These are phyloP conservation scores for Scedosporium dehoogii DNA, from an alignment of 2,329 filamentous ascomycete species.

Conservation along the genomic window DNA sequence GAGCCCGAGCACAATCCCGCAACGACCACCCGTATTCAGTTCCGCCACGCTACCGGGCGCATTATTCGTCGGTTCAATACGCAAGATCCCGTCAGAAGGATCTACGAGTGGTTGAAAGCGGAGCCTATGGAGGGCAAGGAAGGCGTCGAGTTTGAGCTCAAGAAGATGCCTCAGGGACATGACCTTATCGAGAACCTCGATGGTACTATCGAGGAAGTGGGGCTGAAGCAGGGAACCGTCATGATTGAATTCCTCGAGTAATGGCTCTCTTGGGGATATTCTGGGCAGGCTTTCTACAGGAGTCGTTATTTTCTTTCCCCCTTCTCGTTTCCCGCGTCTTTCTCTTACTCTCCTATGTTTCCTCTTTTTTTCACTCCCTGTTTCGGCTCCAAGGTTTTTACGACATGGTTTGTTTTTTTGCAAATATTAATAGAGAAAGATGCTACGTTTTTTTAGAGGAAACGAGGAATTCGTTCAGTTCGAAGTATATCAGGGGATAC, in stretches of 20 bases:
- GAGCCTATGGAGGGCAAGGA: constrained; percentile 72
- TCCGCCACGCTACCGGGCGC: constrained; percentile 74
- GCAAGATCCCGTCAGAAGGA: constrained; percentile 64
- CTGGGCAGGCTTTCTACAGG: neutral
- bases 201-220: constrained; percentile 66
- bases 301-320: neutral
- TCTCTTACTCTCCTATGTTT: neutral
- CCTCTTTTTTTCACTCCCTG: neutral
- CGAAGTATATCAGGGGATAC: too few species aligned
- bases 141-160: constrained; percentile 75
- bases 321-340: neutral
- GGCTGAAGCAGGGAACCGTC: constrained; percentile 84
- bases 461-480: neutral
- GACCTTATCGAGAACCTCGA: constrained; percentile 73
- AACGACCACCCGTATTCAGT: constrained; percentile 80
- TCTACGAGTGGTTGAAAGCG: constrained; percentile 96
- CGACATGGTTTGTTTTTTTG: neutral
- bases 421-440: neutral
- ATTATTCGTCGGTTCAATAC: constrained; percentile 79
- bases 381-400: neutral
- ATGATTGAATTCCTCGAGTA: constrained; percentile 81
- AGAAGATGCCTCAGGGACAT: constrained; percentile 65
- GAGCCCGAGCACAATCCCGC: constrained; percentile 66
- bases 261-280: neutral
- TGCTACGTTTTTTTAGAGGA: neutral